Base-by-base conservation (phyloP, 2,329 filamentous ascomycete species). In the Hypoxylon sp. region DNA sequence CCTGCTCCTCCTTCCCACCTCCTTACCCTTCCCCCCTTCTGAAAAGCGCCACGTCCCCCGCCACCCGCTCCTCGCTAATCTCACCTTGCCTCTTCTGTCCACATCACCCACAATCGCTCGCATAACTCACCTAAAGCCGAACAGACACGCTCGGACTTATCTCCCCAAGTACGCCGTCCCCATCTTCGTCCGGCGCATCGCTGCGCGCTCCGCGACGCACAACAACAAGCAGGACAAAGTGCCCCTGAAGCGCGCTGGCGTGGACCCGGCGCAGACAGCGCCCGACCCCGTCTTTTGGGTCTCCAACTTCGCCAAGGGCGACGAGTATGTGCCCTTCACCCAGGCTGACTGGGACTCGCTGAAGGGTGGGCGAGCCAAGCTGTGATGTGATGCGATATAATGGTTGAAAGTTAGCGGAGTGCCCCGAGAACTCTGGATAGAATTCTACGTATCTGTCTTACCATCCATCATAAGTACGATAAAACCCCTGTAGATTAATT, bases 181-280 rank as follows among this genome's bases (percentile, higher is more conserved):
- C 0, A 80, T 93, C 1, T 94, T 94, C 80, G 74, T 94, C 46
- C 83, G 92, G 0, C 79, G 93, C 17, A 84, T 92, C 21, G 80
- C 85, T 46, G 82, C 82, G 37, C 83, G 86, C 62, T 87, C 84
- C 27, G 87, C 90, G 5, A 91, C 89, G 73, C 89, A 92, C 75
- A 94, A 93, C 73, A 91, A 93, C 77, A 94, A 94, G 80, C 92
- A 93, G 79, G 92, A 93, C 76, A 94, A 94, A 77, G 86, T 90
- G 1, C 89, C 89, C 0, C 80, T 93, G 50, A 84, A 90, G 73
- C 86, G 87, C 50, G 89, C 92, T 69, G 91, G 91, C 0, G 86
- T 92, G 13, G 86, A 92, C 76, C 85, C 87, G 1, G 78, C 79
- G 24, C 83, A 83, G 74, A 80, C 84, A 3, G 75, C 79, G 21